Base-by-base conservation (phyloP, 148 eudicot species). In the Silene uniflora region DNA sequence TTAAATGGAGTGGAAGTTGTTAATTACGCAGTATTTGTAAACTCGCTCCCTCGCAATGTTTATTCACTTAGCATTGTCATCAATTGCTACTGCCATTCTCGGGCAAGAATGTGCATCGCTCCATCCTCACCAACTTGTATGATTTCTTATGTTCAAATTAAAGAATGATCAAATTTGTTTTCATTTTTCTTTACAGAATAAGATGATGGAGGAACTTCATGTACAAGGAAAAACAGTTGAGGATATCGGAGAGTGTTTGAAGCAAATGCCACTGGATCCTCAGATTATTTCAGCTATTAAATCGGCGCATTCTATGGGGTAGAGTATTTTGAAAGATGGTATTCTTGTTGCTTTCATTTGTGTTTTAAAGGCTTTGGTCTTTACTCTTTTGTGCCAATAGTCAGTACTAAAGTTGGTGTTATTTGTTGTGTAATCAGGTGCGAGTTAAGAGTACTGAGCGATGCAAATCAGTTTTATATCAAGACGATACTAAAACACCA, bases 141-240 rank as follows among this genome's bases (percentile, higher is more conserved):
- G 62, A 17, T 58, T 6, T 58, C 8, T 58, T 58, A 58, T 58
- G 35, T 16, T 73, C 2, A 10, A 22, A 25, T 23, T 25, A 12
- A 25, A 24, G 17, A 62, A 71, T 22, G 77, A 55, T 75, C 55
- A 21, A 65, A 42, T 39, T 75, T 11, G 13, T 52, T n/a, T 42
- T 46, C 55, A 49, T 32, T 69, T 76, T 44, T 44, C 4, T 58
- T 17, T 79, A 32, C 73, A 92, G 98, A 86, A 90, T 72, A 86
- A 81, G 83, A 85, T 94, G 93, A 76, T 94, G 96, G 91, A 81
- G 86, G 93, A 89, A 84, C 85, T 94, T 55, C 86, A 88, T 71
- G 70, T 69, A 47, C 88, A 77, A 62, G 97, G 96, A 24, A 91
- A 82, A 80, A 88, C 97, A 52, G 54, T 79, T 29, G 85, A 88